phyloP scores from a whole-genome alignment of 2,329 filamentous ascomycete species.

The Mollisiaceae sp. region DNA sequence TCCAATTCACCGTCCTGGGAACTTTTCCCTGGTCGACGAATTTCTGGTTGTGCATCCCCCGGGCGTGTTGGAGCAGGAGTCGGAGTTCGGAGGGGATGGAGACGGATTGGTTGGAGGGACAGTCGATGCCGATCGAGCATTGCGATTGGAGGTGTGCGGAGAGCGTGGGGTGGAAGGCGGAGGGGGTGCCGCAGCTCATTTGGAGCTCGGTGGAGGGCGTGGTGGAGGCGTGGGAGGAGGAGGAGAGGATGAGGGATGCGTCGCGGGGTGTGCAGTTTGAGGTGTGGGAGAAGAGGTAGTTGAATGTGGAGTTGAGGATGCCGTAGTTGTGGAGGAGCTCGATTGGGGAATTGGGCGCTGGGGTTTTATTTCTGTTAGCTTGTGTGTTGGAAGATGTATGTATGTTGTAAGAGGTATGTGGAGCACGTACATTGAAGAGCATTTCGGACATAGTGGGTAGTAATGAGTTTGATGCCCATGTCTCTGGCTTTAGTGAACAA shows the following conservation, averaged over 20 bases:
- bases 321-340: constrained; percentile 43
- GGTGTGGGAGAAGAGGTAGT: constrained; percentile 49
- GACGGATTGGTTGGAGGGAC: constrained; percentile 41
- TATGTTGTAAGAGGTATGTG: too few species aligned
- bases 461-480: constrained; percentile 48
- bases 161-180: constrained; percentile 38
- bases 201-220: constrained; percentile 58
- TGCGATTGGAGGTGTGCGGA: constrained; percentile 39
- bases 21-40: constrained; percentile 38
- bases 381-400: neutral
- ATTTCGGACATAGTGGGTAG: constrained; percentile 45
- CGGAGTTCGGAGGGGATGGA: constrained; percentile 45
- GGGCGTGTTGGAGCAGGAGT: constrained; percentile 42
- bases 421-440: constrained; percentile 6
- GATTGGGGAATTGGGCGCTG: constrained; percentile 12
- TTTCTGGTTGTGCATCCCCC: constrained; percentile 40
- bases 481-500: constrained; percentile 47
- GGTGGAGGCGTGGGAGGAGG: constrained; percentile 47
- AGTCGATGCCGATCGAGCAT: constrained; percentile 44
- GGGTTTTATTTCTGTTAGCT: neutral
- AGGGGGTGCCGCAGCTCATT: constrained; percentile 49
- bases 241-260: constrained; percentile 43
- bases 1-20: constrained; percentile 39
- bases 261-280: constrained; percentile 44
- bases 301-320: constrained; percentile 46